Percentiles rank a stretch among this genome's conserved stretches.
Conservation (phyloP, 2,329 filamentous ascomycete species). For the Fusarium coicis region DNA sequence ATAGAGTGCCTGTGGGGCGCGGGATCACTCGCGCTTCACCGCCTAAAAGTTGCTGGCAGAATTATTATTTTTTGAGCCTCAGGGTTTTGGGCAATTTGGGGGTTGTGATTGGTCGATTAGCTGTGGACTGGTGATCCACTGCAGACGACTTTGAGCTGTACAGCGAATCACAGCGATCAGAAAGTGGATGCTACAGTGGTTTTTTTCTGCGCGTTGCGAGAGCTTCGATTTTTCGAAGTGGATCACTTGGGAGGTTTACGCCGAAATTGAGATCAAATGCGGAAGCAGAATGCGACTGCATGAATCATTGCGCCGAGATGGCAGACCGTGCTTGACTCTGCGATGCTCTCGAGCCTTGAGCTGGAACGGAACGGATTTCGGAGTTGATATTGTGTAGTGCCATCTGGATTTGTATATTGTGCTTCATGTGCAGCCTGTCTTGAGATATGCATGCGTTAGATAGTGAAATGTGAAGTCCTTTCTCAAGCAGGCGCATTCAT, state of each 20-base stretch:
- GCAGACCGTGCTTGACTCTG: not conserved
- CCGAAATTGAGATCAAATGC: not conserved
- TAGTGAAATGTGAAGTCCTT: not conserved
- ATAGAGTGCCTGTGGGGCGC: slow-evolving; percentile 32
- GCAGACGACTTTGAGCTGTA: not conserved
- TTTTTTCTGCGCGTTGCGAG: not conserved
- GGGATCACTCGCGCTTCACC: slow-evolving; percentile 43
- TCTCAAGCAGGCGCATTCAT: not conserved
- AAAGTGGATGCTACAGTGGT: slow-evolving; percentile 5
- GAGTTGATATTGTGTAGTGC: not conserved
- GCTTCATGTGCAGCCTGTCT: too few species aligned
- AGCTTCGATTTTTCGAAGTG: not conserved
- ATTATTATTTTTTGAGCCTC: slow-evolving; percentile 13
- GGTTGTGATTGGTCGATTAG: not conserved
- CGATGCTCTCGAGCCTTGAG: not conserved
- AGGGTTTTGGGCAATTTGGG: not conserved
- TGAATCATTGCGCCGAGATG: slow-evolving; percentile 6
- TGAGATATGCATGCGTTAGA: not conserved
- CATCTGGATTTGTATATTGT: not conserved
- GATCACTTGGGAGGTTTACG: not conserved
- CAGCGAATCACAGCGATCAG: not conserved
- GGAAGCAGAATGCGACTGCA: slow-evolving; percentile 13
- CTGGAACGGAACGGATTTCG: not conserved
- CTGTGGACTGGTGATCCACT: not conserved
- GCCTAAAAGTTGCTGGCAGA: slow-evolving; percentile 51